Conservation (phyloP, 495 filamentous ascomycete genomes). For the Thermothielavioides terrestris region DNA sequence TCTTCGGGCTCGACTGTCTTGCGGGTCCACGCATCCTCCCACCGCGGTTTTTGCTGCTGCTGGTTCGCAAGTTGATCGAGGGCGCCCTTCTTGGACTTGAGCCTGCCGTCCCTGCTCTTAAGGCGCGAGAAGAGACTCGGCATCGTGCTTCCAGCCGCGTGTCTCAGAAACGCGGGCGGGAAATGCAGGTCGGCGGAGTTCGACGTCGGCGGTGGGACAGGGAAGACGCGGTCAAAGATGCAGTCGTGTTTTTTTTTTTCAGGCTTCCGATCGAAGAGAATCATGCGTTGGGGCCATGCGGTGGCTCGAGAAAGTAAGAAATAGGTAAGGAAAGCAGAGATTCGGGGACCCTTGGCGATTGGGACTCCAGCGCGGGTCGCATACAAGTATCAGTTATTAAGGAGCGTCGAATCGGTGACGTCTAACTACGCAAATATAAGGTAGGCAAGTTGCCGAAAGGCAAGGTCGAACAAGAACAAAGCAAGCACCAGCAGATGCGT, state of each 20-base stretch:
- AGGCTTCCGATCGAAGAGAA: conserved; percentile 3
- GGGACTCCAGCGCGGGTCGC: not conserved
- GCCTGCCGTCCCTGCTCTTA: conserved; percentile 60
- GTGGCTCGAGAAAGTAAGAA: conserved; percentile 6
- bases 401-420: conserved; percentile 7
- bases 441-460: not conserved
- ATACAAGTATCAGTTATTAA: not conserved
- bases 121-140: conserved; percentile 65
- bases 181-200: conserved; percentile 2
- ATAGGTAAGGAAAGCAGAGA: conserved; percentile 17
- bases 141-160: conserved; percentile 31
- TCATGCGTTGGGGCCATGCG: conserved; percentile 6
- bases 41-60: conserved; percentile 57
- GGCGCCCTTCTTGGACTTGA: conserved; percentile 49
- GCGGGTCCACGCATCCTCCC: conserved; percentile 84
- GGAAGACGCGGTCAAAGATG: no score
- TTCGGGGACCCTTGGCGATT: conserved; percentile 5
- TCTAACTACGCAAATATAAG: not conserved
- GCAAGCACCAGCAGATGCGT: conserved; percentile 1
- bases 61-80: conserved; percentile 38
- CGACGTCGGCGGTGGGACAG: no score
- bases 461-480: conserved; percentile 8
- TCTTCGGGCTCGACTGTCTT: conserved; percentile 83
- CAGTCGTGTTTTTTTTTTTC: no score
- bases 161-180: conserved; percentile 16